Conservation (phyloP, 345 rosid species). For the Pugionium cornutum region DNA sequence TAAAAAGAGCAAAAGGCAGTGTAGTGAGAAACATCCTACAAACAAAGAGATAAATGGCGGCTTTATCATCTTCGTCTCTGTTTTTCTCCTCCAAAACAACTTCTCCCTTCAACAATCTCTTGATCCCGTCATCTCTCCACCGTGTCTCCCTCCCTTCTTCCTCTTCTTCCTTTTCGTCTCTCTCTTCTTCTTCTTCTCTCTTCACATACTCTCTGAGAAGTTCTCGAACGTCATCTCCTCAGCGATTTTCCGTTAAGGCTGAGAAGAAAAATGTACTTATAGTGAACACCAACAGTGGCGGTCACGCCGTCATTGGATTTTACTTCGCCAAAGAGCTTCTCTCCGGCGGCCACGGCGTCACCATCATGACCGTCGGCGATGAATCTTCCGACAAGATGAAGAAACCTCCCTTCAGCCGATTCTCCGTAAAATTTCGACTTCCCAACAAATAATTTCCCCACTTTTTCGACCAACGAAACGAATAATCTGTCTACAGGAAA, state of each 20-base stretch:
- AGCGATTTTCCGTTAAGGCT: conserved; percentile 47
- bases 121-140: conserved; percentile 32
- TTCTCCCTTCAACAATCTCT: conserved; percentile 21
- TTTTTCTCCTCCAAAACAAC: conserved; percentile 38
- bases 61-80: conserved; percentile 39
- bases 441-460: not conserved
- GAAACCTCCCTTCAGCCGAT: conserved; percentile 84
- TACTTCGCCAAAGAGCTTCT: conserved; percentile 88
- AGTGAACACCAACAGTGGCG: conserved; percentile 85
- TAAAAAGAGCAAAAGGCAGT: not conserved
- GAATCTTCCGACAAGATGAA: conserved; percentile 89
- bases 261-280: conserved; percentile 89
- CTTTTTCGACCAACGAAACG: not conserved
- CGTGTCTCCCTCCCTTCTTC: conserved; percentile 36
- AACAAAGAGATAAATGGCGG: conserved; percentile 23
- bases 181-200: conserved; percentile 42
- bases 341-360: conserved; percentile 69
- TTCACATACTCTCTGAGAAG: conserved; percentile 28
- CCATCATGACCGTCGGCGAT: conserved; percentile 80
- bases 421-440: conserved; percentile 54
- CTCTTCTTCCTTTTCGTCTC: conserved; percentile 25
- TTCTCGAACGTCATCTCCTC: conserved; percentile 40
- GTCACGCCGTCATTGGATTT: conserved; percentile 87
- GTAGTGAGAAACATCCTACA: not conserved
- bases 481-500: conserved; percentile 55